Evolutionary conservation across 805 yeast genomes (phyloP).

Genomic region (Scheffersomyces amazonensis): DNA sequence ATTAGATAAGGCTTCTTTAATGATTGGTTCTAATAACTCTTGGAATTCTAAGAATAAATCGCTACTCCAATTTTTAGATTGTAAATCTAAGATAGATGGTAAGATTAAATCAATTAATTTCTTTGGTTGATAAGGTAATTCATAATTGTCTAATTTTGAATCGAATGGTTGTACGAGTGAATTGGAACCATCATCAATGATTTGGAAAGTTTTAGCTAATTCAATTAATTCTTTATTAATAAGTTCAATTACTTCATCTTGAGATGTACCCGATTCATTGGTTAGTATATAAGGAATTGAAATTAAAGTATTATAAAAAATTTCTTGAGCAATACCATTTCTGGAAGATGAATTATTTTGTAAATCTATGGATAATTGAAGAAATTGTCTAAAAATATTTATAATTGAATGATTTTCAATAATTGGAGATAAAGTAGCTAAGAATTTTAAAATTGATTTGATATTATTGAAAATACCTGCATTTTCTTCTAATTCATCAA

Average conservation of each 20-base stretch:
- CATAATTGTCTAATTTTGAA: conserved; percentile 25
- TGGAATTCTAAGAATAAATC: conserved; percentile 31
- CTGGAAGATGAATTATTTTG: conserved; percentile 39
- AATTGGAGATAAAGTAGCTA: conserved; percentile 64
- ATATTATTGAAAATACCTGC: conserved; percentile 67
- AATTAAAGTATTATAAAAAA: conserved; percentile 59
- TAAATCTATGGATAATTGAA: conserved; percentile 54
- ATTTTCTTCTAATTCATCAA: conserved; percentile 19
- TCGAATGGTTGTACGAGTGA: conserved; percentile 36
- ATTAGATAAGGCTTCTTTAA: conserved; percentile 26
- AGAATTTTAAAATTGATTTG: conserved; percentile 68
- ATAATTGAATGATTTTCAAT: conserved; percentile 42
- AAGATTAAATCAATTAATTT: conserved; percentile 48
- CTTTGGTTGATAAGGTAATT: conserved; percentile 50
- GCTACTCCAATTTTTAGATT: conserved; percentile 39
- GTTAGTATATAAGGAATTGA: conserved; percentile 64
- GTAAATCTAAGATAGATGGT: conserved; percentile 43
- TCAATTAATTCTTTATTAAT: conserved; percentile 39
- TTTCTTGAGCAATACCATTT: conserved; percentile 62
- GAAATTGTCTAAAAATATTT: conserved; percentile 49
- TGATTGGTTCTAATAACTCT: conserved; percentile 30
- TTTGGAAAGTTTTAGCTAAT: conserved; percentile 39
- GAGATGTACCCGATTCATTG: conserved; percentile 24
- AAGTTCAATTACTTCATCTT: conserved; percentile 23
- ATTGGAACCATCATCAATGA: conserved; percentile 13